Percentiles rank a stretch among this genome's conserved stretches.
These are phyloP conservation scores for Peronospora tabacina DNA, from an alignment of 352 stramenopile genomes.

Conservation along the genomic window DNA sequence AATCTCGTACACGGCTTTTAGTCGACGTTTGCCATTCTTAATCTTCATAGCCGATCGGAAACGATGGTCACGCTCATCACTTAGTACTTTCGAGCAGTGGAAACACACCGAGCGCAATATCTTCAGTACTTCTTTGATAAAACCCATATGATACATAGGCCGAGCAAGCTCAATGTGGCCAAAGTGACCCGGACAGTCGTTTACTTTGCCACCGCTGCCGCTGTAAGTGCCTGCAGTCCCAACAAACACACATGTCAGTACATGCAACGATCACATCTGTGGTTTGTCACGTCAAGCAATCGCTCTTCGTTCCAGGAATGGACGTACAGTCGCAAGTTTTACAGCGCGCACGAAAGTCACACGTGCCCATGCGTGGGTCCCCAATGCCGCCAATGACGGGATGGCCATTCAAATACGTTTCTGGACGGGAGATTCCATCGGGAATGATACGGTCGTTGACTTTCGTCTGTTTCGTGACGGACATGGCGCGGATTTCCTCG, in stretches of 20 bases:
- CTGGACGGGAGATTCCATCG: slow-evolving; percentile 89
- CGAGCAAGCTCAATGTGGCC: slow-evolving; percentile 97
- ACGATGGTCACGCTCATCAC: slow-evolving; percentile 84
- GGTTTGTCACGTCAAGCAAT: not conserved
- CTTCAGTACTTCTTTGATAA: slow-evolving; percentile 94
- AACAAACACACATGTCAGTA: slow-evolving; percentile 11
- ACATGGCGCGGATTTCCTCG: slow-evolving; percentile 95
- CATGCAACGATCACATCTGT: slow-evolving; percentile 4
- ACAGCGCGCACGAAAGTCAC: slow-evolving; percentile 81
- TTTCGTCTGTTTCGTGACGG: slow-evolving; percentile 94
- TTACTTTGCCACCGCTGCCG: slow-evolving; percentile 89
- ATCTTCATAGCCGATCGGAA: slow-evolving; percentile 81
- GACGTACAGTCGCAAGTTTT: slow-evolving; percentile 88
- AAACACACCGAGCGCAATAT: slow-evolving; percentile 94
- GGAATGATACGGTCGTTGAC: slow-evolving; percentile 95
- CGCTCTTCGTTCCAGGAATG: slow-evolving; percentile 1
- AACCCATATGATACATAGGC: slow-evolving; percentile 97
- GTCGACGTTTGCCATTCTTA: slow-evolving; percentile 84
- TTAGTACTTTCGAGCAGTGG: slow-evolving; percentile 93
- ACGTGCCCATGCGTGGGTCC: slow-evolving; percentile 96
- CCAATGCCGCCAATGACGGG: slow-evolving; percentile 97
- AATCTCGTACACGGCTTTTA: slow-evolving; percentile 93
- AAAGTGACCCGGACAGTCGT: slow-evolving; percentile 98
- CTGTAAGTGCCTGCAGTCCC: slow-evolving; percentile 69
- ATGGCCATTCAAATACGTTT: slow-evolving; percentile 89